Conservation (phyloP, 192 early-diverging fungal species). For the Coemansia sp. region DNA sequence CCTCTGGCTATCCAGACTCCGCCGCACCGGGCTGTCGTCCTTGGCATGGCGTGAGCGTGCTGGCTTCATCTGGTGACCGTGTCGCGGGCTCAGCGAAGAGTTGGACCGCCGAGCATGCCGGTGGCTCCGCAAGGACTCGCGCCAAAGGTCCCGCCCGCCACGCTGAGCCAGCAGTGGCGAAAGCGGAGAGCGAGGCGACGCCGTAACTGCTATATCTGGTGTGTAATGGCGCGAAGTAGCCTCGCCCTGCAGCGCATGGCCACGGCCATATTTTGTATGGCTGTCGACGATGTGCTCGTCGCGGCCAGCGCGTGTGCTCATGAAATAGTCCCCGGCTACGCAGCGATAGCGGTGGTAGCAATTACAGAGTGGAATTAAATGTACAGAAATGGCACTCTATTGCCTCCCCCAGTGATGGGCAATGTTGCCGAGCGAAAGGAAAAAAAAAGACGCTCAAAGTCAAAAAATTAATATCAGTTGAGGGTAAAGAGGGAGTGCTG, state of each 20-base stretch:
- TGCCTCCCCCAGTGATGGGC: slow-evolving; percentile 1
- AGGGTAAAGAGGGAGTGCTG: not conserved
- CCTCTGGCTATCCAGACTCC: slow-evolving; percentile 47
- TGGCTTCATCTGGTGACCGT: not conserved
- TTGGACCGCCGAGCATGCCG: slow-evolving; percentile 8
- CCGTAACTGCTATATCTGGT: slow-evolving; percentile 13
- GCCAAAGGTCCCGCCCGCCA: slow-evolving; percentile 5
- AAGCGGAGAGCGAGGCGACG: slow-evolving; percentile 20
- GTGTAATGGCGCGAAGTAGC: slow-evolving; percentile 4
- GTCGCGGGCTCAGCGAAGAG: not conserved
- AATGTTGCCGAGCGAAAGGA: not conserved
- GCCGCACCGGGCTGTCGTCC: slow-evolving; percentile 13
- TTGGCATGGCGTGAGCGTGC: not conserved
- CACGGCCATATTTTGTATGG: not conserved
- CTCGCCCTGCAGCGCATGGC: slow-evolving; percentile 3
- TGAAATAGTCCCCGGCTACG: not conserved
- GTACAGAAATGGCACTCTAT: slow-evolving; percentile 6
- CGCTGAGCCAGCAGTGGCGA: slow-evolving; percentile 11
- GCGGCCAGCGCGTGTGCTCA: not conserved
- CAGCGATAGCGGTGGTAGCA: not conserved
- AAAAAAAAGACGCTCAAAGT: not conserved
- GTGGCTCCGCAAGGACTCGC: slow-evolving; percentile 13
- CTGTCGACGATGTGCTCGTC: not conserved
- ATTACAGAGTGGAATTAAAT: not conserved
- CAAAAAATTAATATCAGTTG: slow-evolving; percentile 3